A percentile compares a stretch with the other conserved stretches of the same genome.
phyloP scores from a whole-genome alignment of 169 alveolate genomes.

The Cryptosporidium andersoni region DNA sequence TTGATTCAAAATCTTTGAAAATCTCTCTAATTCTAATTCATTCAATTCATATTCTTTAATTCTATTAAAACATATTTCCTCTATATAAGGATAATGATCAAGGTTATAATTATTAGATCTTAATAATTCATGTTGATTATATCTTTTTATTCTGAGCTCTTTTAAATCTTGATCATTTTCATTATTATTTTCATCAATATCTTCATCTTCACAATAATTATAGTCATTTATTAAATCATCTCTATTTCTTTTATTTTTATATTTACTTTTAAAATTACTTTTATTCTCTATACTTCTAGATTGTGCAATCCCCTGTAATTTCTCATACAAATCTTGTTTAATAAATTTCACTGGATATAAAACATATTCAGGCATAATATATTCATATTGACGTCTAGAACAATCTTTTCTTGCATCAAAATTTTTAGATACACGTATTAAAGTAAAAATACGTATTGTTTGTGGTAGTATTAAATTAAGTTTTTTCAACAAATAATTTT shows the following conservation, averaged over 20 bases:
- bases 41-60: not conserved
- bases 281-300: conserved; percentile 1
- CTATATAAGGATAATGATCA: not conserved
- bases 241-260: conserved; percentile 8
- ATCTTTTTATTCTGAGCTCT: conserved; percentile 18
- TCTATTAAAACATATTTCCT: conserved; percentile 1
- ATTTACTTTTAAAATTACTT: not conserved
- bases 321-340: conserved; percentile 17
- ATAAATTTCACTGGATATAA: conserved; percentile 13
- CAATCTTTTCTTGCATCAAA: conserved; percentile 84
- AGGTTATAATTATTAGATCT: conserved; percentile 4
- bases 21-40: conserved; percentile 73
- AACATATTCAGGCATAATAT: conserved; percentile 79
- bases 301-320: not conserved
- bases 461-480: conserved; percentile 14
- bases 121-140: conserved; percentile 35
- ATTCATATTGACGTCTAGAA: conserved; percentile 83
- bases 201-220: not conserved
- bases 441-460: conserved; percentile 78
- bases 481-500: conserved; percentile 20
- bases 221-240: not conserved
- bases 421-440: conserved; percentile 82
- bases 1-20: conserved; percentile 74
- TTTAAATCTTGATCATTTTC: conserved; percentile 7
- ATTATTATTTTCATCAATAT: conserved; percentile 6